These are phyloP conservation scores for Hyaloscypha variabilis DNA, from an alignment of 495 filamentous ascomycete genomes.

Conservation along the genomic window DNA sequence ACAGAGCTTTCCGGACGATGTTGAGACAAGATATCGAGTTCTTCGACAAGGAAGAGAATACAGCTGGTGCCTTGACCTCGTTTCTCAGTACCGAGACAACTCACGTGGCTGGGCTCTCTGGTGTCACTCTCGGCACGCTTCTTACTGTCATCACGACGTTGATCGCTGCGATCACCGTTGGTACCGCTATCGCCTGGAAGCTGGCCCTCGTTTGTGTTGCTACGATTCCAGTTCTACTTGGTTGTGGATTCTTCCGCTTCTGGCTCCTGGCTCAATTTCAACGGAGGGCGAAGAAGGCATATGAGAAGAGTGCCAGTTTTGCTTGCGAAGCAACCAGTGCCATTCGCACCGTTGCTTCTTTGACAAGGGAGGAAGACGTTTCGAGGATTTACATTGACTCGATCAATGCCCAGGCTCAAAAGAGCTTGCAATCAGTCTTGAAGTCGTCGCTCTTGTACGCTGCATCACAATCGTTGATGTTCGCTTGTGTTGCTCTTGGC, in stretches of 20 bases:
- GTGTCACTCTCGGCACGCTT: slow-evolving; percentile 79
- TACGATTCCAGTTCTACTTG: slow-evolving; percentile 75
- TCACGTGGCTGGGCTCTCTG: slow-evolving; percentile 80
- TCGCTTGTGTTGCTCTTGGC: slow-evolving; percentile 83
- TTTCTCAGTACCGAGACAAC: slow-evolving; percentile 88
- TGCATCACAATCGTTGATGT: slow-evolving; percentile 74
- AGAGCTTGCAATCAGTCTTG: slow-evolving; percentile 65
- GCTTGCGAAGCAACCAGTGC: slow-evolving; percentile 90
- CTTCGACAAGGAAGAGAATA: slow-evolving; percentile 85
- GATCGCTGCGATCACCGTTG: slow-evolving; percentile 64
- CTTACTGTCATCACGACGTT: slow-evolving; percentile 77
- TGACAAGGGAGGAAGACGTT: slow-evolving; percentile 84
- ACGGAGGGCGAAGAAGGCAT: slow-evolving; percentile 66
- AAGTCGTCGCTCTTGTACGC: slow-evolving; percentile 77
- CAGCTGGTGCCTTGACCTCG: slow-evolving; percentile 78
- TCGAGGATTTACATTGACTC: slow-evolving; percentile 69
- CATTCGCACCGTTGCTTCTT: slow-evolving; percentile 89
- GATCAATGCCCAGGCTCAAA: slow-evolving; percentile 61
- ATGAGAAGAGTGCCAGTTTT: slow-evolving; percentile 75
- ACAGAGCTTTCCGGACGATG: slow-evolving; percentile 80
- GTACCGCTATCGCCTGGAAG: slow-evolving; percentile 83
- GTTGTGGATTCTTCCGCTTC: slow-evolving; percentile 85
- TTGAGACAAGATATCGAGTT: slow-evolving; percentile 92
- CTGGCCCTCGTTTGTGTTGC: slow-evolving; percentile 81
- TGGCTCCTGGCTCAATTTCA: slow-evolving; percentile 80